phyloP scores from a whole-genome alignment of 371 early-diverging fungal species.

The Chytridium lagenaria region DNA sequence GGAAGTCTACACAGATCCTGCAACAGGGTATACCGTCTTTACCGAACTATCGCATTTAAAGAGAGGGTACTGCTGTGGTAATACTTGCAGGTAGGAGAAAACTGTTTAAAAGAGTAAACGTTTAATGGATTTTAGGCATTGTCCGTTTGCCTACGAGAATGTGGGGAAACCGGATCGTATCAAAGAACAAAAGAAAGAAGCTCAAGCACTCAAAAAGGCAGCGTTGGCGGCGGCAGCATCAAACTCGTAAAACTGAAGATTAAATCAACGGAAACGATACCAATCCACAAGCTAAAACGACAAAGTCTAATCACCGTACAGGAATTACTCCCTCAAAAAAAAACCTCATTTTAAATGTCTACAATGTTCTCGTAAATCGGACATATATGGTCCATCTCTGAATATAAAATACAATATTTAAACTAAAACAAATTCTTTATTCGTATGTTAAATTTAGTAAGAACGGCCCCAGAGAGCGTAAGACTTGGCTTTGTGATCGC shows the following conservation, averaged over 20 bases:
- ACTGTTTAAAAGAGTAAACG: no score
- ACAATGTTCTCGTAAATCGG: no score
- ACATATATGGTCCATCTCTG: no score
- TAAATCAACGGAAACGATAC: no score
- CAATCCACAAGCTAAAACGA: neutral
- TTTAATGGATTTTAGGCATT: no score
- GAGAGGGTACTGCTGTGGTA: slow-evolving; percentile 65
- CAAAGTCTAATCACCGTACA: neutral
- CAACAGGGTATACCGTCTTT: slow-evolving; percentile 62
- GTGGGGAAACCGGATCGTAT: slow-evolving; percentile 59
- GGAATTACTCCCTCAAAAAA: neutral
- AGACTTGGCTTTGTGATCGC: slow-evolving; percentile 54
- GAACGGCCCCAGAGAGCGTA: slow-evolving; percentile 19
- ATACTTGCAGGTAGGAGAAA: slow-evolving; percentile 25
- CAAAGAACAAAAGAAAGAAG: slow-evolving; percentile 40
- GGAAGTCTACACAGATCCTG: slow-evolving; percentile 50
- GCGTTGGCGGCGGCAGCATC: no score
- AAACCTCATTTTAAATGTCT: no score
- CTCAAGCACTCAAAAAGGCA: slow-evolving; percentile 3
- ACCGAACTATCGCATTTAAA: slow-evolving; percentile 56
- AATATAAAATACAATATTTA: no score
- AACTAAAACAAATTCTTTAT: no score
- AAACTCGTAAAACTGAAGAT: no score
- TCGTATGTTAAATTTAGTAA: no score
- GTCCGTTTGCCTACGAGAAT: slow-evolving; percentile 57